Evolutionary conservation across 257 asterid species (phyloP).

Genomic region (Vinca minor): DNA sequence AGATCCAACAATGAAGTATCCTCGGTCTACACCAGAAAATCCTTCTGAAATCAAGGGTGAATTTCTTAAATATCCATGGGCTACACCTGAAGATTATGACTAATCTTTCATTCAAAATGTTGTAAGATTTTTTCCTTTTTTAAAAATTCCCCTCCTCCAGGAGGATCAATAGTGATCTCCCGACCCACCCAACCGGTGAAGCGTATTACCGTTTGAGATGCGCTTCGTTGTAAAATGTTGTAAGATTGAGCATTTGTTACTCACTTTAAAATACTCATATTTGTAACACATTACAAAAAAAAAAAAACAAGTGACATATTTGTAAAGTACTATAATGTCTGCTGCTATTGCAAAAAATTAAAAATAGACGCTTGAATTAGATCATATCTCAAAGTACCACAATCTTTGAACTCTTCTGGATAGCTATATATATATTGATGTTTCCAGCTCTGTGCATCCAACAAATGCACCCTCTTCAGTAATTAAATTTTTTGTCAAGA

Average conservation of each 20-base stretch:
- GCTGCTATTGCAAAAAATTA: not conserved
- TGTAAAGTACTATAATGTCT: not conserved
- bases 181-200: no score
- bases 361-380: not conserved
- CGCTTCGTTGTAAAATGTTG: no score
- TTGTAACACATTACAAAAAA: not conserved
- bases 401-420: not conserved
- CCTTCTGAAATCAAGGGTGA: slow-evolving; percentile 48
- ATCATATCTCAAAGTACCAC: not conserved
- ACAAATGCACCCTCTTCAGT: no score
- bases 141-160: no score
- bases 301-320: not conserved
- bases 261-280: not conserved
- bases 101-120: slow-evolving; percentile 4
- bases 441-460: no score
- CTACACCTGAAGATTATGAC: slow-evolving; percentile 66
- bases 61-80: slow-evolving; percentile 63
- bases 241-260: not conserved
- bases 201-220: no score
- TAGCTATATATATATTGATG: no score
- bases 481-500: no score
- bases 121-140: no score
- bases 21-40: slow-evolving; percentile 65
- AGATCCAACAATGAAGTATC: slow-evolving; percentile 75
- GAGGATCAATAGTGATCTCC: no score